These are phyloP conservation scores for Moesziomyces sp. DNA, from an alignment of 1,284 basidiomycete genomes.

Conservation along the genomic window DNA sequence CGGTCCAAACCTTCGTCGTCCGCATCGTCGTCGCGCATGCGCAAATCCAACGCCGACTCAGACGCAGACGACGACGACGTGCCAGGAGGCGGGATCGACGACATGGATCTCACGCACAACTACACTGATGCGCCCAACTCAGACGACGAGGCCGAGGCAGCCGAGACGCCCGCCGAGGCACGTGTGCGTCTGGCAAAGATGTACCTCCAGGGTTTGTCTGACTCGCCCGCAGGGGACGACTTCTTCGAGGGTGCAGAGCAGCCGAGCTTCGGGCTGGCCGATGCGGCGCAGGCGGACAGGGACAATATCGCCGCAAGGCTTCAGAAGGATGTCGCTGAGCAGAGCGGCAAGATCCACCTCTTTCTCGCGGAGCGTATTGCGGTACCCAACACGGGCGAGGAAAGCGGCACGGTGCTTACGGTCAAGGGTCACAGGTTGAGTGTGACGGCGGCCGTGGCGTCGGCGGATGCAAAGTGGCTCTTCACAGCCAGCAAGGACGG, in stretches of 20 bases:
- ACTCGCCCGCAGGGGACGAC: conserved; percentile 14
- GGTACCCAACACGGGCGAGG: conserved; percentile 3
- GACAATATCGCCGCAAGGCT: conserved; percentile 89
- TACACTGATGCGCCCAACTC: conserved; percentile 41
- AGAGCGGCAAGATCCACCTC: conserved; percentile 76
- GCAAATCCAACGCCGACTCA: conserved; percentile 15
- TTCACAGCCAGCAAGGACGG: conserved; percentile 64
- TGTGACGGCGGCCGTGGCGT: conserved; percentile 80
- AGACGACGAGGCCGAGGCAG: conserved; percentile 54
- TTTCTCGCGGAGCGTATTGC: conserved; percentile 72
- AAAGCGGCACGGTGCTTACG: conserved; percentile 53
- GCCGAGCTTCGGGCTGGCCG: conserved; percentile 70
- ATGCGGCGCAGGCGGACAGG: conserved; percentile 91
- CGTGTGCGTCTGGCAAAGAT: conserved; percentile 87
- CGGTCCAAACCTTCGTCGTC: conserved; percentile 11
- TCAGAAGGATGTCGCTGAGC: conserved; percentile 70
- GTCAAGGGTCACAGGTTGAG: conserved; percentile 80
- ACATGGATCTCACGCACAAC: conserved; percentile 58
- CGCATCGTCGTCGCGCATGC: conserved; percentile 13
- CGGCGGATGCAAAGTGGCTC: conserved; percentile 76
- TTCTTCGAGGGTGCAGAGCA: conserved; percentile 69
- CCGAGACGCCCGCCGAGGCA: conserved; percentile 91
- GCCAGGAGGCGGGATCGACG: conserved; percentile 43
- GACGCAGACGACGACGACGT: conserved; percentile 33
- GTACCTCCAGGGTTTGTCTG: conserved; percentile 81